Evolutionary conservation across 2,329 filamentous ascomycete species (phyloP).

Genomic region (Gnomoniopsis sp.): DNA sequence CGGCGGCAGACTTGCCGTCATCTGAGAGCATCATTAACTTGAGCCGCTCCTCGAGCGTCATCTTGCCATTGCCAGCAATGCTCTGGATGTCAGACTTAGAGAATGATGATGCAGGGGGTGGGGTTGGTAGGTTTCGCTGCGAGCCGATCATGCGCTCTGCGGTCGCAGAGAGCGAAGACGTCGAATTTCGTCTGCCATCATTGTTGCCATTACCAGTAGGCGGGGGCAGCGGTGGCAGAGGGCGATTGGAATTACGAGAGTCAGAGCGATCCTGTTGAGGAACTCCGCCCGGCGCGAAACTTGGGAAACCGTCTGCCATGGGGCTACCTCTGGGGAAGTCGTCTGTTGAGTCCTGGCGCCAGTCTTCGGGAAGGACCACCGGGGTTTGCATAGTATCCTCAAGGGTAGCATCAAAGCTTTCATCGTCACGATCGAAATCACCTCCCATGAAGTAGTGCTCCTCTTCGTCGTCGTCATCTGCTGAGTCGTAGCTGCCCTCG

Average conservation of each 20-base stretch:
- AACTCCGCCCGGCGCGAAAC: constrained; percentile 43
- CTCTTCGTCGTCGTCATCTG: constrained; percentile 71
- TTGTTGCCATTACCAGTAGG: constrained; percentile 44
- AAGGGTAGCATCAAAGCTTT: constrained; percentile 93
- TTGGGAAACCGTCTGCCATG: constrained; percentile 52
- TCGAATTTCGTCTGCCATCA: constrained; percentile 38
- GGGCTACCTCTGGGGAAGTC: constrained; percentile 72
- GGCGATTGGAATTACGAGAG: constrained; percentile 75
- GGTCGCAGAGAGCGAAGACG: constrained; percentile 63
- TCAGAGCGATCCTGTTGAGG: constrained; percentile 62
- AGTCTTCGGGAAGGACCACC: constrained; percentile 95
- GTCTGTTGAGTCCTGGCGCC: constrained; percentile 68
- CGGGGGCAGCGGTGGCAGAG: constrained; percentile 76
- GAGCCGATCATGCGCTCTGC: constrained; percentile 67
- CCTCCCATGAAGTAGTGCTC: constrained; percentile 53
- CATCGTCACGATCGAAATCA: constrained; percentile 60
- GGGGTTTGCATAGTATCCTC: constrained; percentile 97
- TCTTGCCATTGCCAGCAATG: constrained; percentile 64
- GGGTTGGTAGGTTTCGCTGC: constrained; percentile 68
- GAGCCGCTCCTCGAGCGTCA: constrained; percentile 82
- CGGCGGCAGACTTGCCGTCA: constrained; percentile 59
- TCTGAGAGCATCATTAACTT: constrained; percentile 85
- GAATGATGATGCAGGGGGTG: constrained; percentile 60
- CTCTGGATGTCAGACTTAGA: constrained; percentile 77
- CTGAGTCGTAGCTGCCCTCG: constrained; percentile 88